Conservation (phyloP, 306 rosid species). For the Prunus campanulata region DNA sequence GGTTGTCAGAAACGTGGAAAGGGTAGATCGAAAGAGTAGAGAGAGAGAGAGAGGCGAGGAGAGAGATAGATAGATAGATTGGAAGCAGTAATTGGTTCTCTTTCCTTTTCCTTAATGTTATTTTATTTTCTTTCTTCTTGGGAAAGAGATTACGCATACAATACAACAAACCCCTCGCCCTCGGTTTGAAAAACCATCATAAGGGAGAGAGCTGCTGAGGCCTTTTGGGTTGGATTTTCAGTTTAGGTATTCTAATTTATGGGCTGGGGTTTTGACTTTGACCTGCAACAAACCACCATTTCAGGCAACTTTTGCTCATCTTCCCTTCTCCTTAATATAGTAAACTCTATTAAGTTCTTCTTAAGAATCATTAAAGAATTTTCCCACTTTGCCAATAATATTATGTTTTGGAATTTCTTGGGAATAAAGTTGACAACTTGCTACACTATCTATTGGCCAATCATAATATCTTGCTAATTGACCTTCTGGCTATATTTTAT, state of each 20-base stretch:
- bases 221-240: slow-evolving; percentile 44
- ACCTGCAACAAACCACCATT: slow-evolving; percentile 70
- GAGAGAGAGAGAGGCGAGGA: slow-evolving; percentile 21
- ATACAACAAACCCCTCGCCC: slow-evolving; percentile 46
- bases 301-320: slow-evolving; percentile 65
- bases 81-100: slow-evolving; percentile 31
- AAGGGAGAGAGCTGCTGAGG: slow-evolving; percentile 33
- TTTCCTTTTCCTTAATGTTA: slow-evolving; percentile 1
- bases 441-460: background rate
- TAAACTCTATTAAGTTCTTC: slow-evolving; percentile 2
- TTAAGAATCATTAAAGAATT: background rate
- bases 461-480: background rate
- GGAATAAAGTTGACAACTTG: slow-evolving; percentile 19
- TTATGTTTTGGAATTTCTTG: slow-evolving; percentile 8
- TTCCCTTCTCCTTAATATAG: slow-evolving; percentile 41
- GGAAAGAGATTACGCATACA: slow-evolving; percentile 38
- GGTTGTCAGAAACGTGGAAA: slow-evolving; percentile 18
- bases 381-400: background rate
- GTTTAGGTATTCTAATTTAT: slow-evolving; percentile 51
- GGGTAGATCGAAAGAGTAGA: background rate
- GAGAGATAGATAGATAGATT: slow-evolving; percentile 34
- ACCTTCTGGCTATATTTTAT: background rate
- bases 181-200: slow-evolving; percentile 30
- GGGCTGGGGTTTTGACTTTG: slow-evolving; percentile 76
- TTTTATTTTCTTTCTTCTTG: slow-evolving; percentile 18